Base-by-base conservation (phyloP, 352 stramenopile genomes). In the Saprolegnia parasitica region DNA sequence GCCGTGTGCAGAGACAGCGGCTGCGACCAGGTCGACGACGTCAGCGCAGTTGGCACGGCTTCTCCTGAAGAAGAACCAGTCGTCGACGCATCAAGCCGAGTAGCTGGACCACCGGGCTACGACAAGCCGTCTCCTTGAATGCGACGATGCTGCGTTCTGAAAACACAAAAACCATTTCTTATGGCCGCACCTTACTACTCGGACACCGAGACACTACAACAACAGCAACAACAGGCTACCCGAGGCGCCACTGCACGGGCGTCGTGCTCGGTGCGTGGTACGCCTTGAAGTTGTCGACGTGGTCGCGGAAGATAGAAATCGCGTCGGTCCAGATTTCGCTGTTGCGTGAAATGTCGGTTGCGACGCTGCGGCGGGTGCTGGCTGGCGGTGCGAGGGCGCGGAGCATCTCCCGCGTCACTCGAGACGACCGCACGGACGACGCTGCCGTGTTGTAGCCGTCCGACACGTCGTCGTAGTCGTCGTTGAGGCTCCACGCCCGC, bases 321-420 rank as follows among this genome's bases (percentile, higher is more conserved):
- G 63, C 63, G 37, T 70, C 63, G 11, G 21, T 60, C 63, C 63
- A 70, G 4, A 70, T 46, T 15, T 37, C 63, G 15, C 42, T 61
- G 52, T 60, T 60, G 24, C 35, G 52, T 4, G 49, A 55, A 4
- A 56, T 46, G 18, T 23, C 29, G 37, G 23, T 37, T 18, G 40
- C 46, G 23, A 67, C 9, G 40, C 46, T 54, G 29, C n/a, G 9
- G 40, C 9, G 5, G 13, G 10, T 46, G 35, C 29, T 18, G 20
- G 52, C 13, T 1, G 52, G 52, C 8, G 35, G 21, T 4, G 46
- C 46, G 23, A 55, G 13, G 46, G 5, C 10, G 46, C 13, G n/a
- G 16, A 54, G 23, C 0, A 13, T 40, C 10, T 67, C 60, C 13
- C 15, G 46, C 23, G 18, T 45, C 13, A 67, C 3, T 15, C 23